These are phyloP conservation scores for Ceratonia siliqua DNA, from an alignment of 306 rosid genomes.

Conservation along the genomic window DNA sequence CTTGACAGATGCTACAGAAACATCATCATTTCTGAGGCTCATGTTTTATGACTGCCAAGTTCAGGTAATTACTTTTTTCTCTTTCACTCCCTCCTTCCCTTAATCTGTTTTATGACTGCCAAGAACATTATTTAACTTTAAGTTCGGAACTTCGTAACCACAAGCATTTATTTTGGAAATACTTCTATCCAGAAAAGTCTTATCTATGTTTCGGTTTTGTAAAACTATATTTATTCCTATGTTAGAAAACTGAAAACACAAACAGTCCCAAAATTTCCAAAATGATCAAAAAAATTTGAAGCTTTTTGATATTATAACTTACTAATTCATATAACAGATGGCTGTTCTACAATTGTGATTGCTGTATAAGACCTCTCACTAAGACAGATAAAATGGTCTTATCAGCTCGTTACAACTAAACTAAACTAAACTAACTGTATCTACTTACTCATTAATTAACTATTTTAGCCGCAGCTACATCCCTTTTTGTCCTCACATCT, in stretches of 20 bases:
- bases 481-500: slow-evolving; percentile 42
- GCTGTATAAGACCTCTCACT: slow-evolving; percentile 17
- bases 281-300: not conserved
- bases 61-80: slow-evolving; percentile 30
- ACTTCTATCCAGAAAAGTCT: not conserved
- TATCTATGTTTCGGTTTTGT: no score
- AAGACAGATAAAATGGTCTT: slow-evolving; percentile 26
- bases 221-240: not conserved
- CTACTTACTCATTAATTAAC: slow-evolving; percentile 25
- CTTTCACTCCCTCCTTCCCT: not conserved
- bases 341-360: slow-evolving; percentile 28
- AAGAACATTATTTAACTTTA: not conserved
- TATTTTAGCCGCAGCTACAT: slow-evolving; percentile 38
- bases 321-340: slow-evolving; percentile 20
- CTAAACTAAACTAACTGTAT: no score
- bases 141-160: not conserved
- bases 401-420: slow-evolving; percentile 3
- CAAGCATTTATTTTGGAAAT: not conserved
- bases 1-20: slow-evolving; percentile 37
- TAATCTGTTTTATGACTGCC: not conserved
- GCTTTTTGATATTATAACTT: slow-evolving; percentile 5
- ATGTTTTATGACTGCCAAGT: slow-evolving; percentile 56
- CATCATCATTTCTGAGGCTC: slow-evolving; percentile 50
- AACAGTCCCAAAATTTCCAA: no score
- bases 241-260: not conserved